These are phyloP conservation scores for Amesomyces nigricolor DNA, from an alignment of 2,329 filamentous ascomycete genomes.

Conservation along the genomic window DNA sequence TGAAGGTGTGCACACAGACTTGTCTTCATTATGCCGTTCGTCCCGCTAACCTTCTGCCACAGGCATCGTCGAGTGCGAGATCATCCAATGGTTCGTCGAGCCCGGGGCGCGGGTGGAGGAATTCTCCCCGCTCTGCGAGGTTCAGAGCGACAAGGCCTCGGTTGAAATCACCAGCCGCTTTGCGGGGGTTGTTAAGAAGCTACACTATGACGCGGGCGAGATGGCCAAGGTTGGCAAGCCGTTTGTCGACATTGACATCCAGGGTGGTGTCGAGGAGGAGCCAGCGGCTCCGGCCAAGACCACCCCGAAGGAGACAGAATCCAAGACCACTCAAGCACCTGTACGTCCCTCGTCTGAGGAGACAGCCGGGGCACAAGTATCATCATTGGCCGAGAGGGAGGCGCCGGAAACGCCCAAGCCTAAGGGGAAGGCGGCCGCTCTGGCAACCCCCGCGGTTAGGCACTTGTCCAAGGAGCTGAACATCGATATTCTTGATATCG, in stretches of 20 bases:
- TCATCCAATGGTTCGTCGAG: slow-evolving; percentile 99
- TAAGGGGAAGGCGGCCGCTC: slow-evolving; percentile 61
- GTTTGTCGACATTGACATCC: slow-evolving; percentile 90
- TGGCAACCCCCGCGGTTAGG: slow-evolving; percentile 89
- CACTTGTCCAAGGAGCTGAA: slow-evolving; percentile 77
- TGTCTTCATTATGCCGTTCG: background rate
- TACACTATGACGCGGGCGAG: slow-evolving; percentile 92
- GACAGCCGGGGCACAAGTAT: slow-evolving; percentile 6
- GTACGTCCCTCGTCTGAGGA: slow-evolving; percentile 5
- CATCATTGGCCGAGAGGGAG: slow-evolving; percentile 9
- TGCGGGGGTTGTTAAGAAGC: slow-evolving; percentile 89
- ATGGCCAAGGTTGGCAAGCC: slow-evolving; percentile 95
- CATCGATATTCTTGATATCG: slow-evolving; percentile 70
- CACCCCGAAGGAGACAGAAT: background rate
- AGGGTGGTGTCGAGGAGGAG: slow-evolving; percentile 64
- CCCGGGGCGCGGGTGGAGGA: slow-evolving; percentile 93
- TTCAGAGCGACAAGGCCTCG: slow-evolving; percentile 93
- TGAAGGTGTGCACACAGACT: slow-evolving; percentile 53
- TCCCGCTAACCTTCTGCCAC: slow-evolving; percentile 22
- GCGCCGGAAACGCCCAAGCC: slow-evolving; percentile 4
- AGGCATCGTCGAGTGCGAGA: slow-evolving; percentile 97
- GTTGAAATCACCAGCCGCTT: slow-evolving; percentile 93
- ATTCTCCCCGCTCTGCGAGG: slow-evolving; percentile 96
- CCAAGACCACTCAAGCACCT: slow-evolving; percentile 6
- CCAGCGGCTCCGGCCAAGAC: slow-evolving; percentile 35